Percentiles rank a stretch among this genome's conserved stretches.
Conservation (phyloP, 2,329 filamentous ascomycete genomes). For the Celoporthe dispersa region DNA sequence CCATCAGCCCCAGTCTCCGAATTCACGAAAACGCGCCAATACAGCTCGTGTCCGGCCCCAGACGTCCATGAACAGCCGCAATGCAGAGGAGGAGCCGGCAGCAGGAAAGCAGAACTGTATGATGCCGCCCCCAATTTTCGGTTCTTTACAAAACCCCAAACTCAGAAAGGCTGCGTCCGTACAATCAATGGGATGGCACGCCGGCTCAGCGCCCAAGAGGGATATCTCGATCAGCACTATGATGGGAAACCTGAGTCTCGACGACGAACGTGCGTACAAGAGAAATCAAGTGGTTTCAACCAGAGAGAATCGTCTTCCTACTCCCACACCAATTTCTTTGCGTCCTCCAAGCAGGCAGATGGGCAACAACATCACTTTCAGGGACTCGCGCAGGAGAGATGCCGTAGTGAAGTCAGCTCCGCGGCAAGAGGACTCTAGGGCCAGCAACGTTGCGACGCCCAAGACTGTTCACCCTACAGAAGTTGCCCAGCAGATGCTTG, state of each 20-base stretch:
- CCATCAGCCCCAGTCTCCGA: conserved; percentile 53
- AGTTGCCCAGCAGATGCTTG: conserved; percentile 29
- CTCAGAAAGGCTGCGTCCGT: conserved; percentile 36
- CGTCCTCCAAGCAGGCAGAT: conserved; percentile 33
- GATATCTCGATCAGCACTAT: conserved; percentile 40
- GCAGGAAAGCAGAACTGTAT: conserved; percentile 45
- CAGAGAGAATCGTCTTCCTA: conserved; percentile 34
- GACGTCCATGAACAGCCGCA: conserved; percentile 43
- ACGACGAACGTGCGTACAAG: conserved; percentile 36
- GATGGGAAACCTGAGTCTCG: conserved; percentile 47
- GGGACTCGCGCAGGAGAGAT: conserved; percentile 35
- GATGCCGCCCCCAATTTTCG: conserved; percentile 34
- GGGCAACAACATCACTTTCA: conserved; percentile 37
- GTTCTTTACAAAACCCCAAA: conserved; percentile 31
- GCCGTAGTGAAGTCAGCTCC: conserved; percentile 22
- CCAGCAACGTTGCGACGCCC: conserved; percentile 34
- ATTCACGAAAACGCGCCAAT: conserved; percentile 47
- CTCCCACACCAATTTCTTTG: conserved; percentile 24
- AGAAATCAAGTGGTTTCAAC: conserved; percentile 54
- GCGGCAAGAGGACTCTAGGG: conserved; percentile 24
- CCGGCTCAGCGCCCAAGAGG: conserved; percentile 31
- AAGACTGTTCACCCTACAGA: conserved; percentile 35
- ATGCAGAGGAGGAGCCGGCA: conserved; percentile 35
- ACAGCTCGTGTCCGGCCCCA: conserved; percentile 45
- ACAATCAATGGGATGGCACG: conserved; percentile 32